Base-by-base conservation (phyloP, 768 basidiomycete species). In the Rhodotorula diobovata region DNA sequence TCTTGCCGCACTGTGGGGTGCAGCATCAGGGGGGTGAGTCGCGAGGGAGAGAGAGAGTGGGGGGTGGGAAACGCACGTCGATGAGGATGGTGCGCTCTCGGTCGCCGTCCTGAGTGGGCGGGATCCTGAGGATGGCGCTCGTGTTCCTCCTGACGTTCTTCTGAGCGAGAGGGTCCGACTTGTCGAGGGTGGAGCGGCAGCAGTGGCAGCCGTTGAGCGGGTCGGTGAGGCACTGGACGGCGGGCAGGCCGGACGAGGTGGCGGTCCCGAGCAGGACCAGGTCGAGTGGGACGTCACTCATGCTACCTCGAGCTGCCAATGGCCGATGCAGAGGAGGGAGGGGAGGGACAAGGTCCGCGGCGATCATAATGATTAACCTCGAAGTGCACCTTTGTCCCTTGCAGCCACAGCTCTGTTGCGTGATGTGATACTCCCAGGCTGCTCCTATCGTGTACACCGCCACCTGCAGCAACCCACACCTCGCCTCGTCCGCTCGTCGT, bases 91-190 rank as follows among this genome's bases (percentile, higher is more conserved):
- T 70, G 58, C 54, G 65, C n/a, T 66, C 63, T 58, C 34, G 41
- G 30, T n/a, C 41, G 39, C 10, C 67, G 0, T n/a, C 62, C 15
- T 18, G 39, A 1, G 8, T n/a, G 14, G 4, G 35, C 20, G 66
- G 61, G 67, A 86, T 81, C 59, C 88, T 83, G 63, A 92, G 74
- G 7, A 88, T 85, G 25, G 84, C 87, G 67, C 89, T 87, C 15
- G 92, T 94, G 78, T 95, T 95, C 63, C 93, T 85, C 57, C 93
- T 81, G 46, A 87, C 85, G 76, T 95, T 96, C 81, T 87, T 90
- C 80, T 58, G 48, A 28, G 43, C 62, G 45, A 30, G 56, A 21
- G 15, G 12, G 46, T 71, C 70, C 51, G 25, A 6, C 72, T 75
- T 28, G 67, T 66, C 57, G 41, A 77, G 77, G 23, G 75, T 79